Percentiles rank a stretch among this genome's conserved stretches.
Conservation (phyloP, 139 green algal species). For the Deuterostichococcus epilithicus region DNA sequence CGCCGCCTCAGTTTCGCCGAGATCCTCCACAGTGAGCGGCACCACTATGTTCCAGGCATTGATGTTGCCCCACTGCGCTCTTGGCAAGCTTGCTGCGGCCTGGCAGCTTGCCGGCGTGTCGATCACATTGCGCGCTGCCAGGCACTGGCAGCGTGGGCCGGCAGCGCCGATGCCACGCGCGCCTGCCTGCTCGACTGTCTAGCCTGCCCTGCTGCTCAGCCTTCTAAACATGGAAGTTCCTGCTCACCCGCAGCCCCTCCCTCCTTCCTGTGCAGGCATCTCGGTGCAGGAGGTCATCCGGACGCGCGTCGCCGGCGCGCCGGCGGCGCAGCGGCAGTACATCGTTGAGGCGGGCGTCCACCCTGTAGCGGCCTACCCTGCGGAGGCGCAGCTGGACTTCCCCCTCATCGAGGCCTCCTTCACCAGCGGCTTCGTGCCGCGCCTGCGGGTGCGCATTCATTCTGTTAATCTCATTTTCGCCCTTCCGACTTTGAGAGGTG, state of each 20-base stretch:
- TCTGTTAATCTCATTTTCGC: too few relatives aligned
- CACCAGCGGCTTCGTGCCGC: conserved; percentile 52
- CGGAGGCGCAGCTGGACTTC: conserved; percentile 64
- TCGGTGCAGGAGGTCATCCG: conserved; percentile 61
- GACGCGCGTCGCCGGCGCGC: conserved; percentile 13
- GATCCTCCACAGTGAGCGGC: conserved; percentile 31
- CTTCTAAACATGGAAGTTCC: too few relatives aligned
- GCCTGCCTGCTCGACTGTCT: too few relatives aligned
- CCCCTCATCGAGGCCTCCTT: conserved; percentile 40
- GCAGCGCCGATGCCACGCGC: too few relatives aligned
- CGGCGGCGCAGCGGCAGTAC: conserved; percentile 5
- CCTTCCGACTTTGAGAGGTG: too few relatives aligned
- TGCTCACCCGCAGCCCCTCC: background rate
- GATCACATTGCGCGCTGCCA: background rate
- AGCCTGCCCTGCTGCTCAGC: too few relatives aligned
- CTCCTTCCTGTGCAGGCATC: conserved; percentile 27
- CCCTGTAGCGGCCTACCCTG: conserved; percentile 42
- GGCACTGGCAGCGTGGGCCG: too few relatives aligned
- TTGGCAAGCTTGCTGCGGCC: background rate
- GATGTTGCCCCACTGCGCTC: background rate
- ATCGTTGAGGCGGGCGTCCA: conserved; percentile 27
- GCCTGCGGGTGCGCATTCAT: conserved; percentile 31
- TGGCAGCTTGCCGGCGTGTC: background rate
- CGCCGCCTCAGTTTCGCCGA: conserved; percentile 81
- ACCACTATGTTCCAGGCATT: background rate